Conservation (phyloP, 2,329 filamentous ascomycete species). For the Rasamsonia emersonii region DNA sequence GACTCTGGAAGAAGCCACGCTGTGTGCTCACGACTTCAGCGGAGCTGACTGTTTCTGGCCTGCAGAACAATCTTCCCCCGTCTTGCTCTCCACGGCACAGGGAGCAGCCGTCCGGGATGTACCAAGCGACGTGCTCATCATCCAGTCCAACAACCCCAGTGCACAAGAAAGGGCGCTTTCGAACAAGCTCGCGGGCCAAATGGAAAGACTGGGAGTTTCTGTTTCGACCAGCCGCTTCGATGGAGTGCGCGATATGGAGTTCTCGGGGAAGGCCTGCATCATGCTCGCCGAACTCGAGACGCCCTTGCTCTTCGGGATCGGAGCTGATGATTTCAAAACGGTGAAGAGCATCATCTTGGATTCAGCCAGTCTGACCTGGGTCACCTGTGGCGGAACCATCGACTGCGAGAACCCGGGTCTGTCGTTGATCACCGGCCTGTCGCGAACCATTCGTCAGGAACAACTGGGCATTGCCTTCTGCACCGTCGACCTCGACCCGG, state of each 20-base stretch:
- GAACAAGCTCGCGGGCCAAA: neutral
- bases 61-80: too few species aligned
- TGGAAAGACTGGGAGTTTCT: neutral
- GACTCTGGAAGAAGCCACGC: too few species aligned
- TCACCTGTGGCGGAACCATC: slow-evolving; percentile 6
- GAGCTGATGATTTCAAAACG: neutral
- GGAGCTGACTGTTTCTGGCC: neutral
- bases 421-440: slow-evolving; percentile 15
- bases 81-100: neutral
- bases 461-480: slow-evolving; percentile 13
- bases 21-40: neutral
- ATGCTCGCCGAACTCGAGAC: slow-evolving; percentile 3
- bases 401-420: slow-evolving; percentile 10
- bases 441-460: slow-evolving; percentile 19
- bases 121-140: neutral
- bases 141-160: neutral
- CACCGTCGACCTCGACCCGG: slow-evolving; percentile 20
- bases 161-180: neutral
- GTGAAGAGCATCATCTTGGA: neutral
- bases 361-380: slow-evolving; percentile 2
- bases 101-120: neutral
- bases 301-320: slow-evolving; percentile 1
- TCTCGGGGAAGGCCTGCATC: slow-evolving; percentile 1
- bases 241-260: neutral
- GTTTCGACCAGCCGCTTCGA: neutral